Evolutionary conservation across 2,329 filamentous ascomycete genomes (phyloP), one percentile per base, ranked within the genome.

Genomic region (Sphaerulina musiva): DNA sequence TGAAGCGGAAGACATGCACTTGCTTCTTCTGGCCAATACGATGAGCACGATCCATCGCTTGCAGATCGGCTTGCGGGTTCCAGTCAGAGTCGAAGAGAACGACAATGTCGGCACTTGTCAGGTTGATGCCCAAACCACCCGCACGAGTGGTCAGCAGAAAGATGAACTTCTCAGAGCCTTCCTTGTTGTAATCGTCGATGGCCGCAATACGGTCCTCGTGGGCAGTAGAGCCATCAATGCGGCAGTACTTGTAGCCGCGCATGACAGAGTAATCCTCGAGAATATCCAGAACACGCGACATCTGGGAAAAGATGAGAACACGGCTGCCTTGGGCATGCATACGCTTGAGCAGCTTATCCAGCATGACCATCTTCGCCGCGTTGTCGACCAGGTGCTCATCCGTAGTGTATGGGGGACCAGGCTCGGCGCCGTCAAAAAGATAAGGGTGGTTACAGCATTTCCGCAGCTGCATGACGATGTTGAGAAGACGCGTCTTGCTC

Each of bases 371-470:
- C 75, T 98, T 98, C 20, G 91, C 93, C 1, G 93, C 84, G 64
- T 97, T 98, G 74, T 83, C 87, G 41, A 98, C 77, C 49, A 98
- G 78, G 73, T 98, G 95, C 73, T 97, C 92, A 66, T 98, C 93
- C 0, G 92, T 98, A 0, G 95, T 98, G 70, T 97, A 98, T 1
- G 95, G 93, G 10, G 93, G 95, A 29, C 93, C 93, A 41, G 93
- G 93, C 69, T 98, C 93, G 8, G 93, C 93, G 51, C 93, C 93
- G 69, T 98, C 93, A 63, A 98, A 98, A 0, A 98, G 82, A 65
- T 98, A 98, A 0, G 93, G 93, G 68, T 98, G 93, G 65, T 98
- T 98, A 72, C 93, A 98, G 74, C 93, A 98, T 73, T 98, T 98
- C 65, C 93, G 86, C 60, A 98, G 81, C 73, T 98, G 93, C 93